Percentiles rank a stretch among this genome's conserved stretches.
These are phyloP conservation scores for Misopates orontium DNA, from an alignment of 257 asterid genomes.

Conservation along the genomic window DNA sequence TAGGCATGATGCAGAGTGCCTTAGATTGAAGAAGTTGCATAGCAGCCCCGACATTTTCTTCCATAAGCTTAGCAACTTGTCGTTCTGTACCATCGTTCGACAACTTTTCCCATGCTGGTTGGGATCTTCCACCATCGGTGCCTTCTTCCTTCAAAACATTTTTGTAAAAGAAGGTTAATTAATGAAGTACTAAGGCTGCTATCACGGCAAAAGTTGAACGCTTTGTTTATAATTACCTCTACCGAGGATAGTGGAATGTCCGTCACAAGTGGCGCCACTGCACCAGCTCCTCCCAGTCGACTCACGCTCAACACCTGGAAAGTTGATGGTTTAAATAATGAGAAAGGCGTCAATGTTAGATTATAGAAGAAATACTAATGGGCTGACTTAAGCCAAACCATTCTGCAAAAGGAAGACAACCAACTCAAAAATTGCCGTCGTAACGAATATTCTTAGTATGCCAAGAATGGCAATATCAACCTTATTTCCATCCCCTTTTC, in stretches of 20 bases:
- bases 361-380: constrained; percentile 15
- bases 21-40: constrained; percentile 98
- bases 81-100: constrained; percentile 96
- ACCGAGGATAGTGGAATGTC: constrained; percentile 79
- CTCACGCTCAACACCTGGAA: constrained; percentile 98
- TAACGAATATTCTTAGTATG: constrained; percentile 9
- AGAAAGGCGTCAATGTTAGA: constrained; percentile 15
- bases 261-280: constrained; percentile 96
- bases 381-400: constrained; percentile 11
- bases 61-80: constrained; percentile 97
- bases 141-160: constrained; percentile 61
- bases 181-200: not conserved
- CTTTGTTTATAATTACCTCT: constrained; percentile 48
- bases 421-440: not conserved
- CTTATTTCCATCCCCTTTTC: constrained; percentile 3
- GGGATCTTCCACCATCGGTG: constrained; percentile 58
- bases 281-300: constrained; percentile 97
- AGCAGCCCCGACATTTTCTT: constrained; percentile 95
- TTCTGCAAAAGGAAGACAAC: constrained; percentile 15
- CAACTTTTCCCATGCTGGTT: constrained; percentile 99
- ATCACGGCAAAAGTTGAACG: not conserved
- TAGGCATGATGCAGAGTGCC: constrained; percentile 96
- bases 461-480: no score
- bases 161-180: constrained; percentile 10
- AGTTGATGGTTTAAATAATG: constrained; percentile 18